These are phyloP conservation scores for Antrodiella citrinella DNA, from an alignment of 768 basidiomycete species.

Conservation along the genomic window DNA sequence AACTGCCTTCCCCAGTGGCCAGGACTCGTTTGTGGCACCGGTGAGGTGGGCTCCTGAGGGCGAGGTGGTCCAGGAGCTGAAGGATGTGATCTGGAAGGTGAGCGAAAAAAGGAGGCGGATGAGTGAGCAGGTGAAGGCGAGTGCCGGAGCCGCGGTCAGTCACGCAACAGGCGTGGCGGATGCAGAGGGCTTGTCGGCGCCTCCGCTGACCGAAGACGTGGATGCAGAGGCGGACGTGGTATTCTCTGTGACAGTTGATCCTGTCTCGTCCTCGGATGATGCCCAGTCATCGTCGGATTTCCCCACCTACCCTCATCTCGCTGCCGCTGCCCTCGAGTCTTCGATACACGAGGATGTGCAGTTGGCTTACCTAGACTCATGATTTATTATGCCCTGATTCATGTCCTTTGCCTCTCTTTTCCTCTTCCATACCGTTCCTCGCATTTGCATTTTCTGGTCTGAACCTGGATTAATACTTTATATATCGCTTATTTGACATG, in stretches of 20 bases:
- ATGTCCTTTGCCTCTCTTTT: background rate
- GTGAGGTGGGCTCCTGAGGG: constrained; percentile 67
- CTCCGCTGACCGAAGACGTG: background rate
- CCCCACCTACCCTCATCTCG: background rate
- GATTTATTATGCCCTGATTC: background rate
- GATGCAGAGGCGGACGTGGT: too few species aligned
- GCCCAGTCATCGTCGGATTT: too few species aligned
- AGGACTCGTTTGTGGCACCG: constrained; percentile 11
- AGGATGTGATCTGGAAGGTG: constrained; percentile 84
- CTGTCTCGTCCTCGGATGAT: too few species aligned
- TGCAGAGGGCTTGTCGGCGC: background rate
- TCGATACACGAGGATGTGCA: background rate
- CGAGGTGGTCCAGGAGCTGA: constrained; percentile 78
- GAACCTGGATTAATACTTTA: background rate
- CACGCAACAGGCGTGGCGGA: background rate
- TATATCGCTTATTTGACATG: background rate
- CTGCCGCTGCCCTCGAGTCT: background rate
- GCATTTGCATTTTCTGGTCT: background rate
- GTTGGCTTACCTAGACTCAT: background rate
- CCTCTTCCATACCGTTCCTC: background rate
- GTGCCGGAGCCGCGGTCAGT: too few species aligned
- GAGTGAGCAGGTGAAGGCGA: constrained; percentile 21
- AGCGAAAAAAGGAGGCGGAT: constrained; percentile 58
- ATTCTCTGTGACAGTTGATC: too few species aligned
- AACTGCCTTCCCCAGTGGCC: constrained; percentile 11